phyloP scores from a whole-genome alignment of 768 basidiomycete genomes.

The Leccinum subgranulosum region DNA sequence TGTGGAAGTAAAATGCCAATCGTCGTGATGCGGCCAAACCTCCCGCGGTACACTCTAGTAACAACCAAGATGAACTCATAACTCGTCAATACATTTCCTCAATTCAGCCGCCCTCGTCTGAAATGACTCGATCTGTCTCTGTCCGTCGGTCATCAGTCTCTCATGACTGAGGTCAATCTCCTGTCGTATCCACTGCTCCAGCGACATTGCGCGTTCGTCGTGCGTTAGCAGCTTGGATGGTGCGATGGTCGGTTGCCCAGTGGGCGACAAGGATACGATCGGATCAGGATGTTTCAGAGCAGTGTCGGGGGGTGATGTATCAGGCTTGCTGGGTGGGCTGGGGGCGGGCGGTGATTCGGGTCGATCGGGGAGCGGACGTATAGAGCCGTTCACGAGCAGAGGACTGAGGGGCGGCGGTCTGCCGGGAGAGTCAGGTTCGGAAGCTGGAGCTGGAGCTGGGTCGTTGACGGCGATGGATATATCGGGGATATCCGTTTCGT shows the following conservation, averaged over 20 bases:
- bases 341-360: not conserved
- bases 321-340: not conserved
- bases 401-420: not conserved
- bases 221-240: conserved; percentile 21
- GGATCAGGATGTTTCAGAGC: conserved; percentile 1
- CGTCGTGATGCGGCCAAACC: not conserved
- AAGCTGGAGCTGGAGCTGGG: not conserved
- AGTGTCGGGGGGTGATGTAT: not conserved
- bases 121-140: conserved; percentile 47
- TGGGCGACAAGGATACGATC: conserved; percentile 13
- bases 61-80: conserved; percentile 17
- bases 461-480: not conserved
- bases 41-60: not conserved
- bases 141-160: conserved; percentile 51
- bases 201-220: conserved; percentile 70
- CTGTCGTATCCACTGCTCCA: conserved; percentile 80
- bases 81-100: conserved; percentile 34
- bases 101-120: conserved; percentile 42
- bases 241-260: conserved; percentile 10
- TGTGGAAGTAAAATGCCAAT: not conserved
- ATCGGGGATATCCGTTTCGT: not conserved
- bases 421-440: not conserved
- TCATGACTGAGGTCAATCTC: conserved; percentile 71
- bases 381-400: not conserved
- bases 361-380: not conserved